Evolutionary conservation across 768 basidiomycete species (phyloP), one percentile per base, ranked within the genome.

Genomic region (Xanthoconium purpureum): DNA sequence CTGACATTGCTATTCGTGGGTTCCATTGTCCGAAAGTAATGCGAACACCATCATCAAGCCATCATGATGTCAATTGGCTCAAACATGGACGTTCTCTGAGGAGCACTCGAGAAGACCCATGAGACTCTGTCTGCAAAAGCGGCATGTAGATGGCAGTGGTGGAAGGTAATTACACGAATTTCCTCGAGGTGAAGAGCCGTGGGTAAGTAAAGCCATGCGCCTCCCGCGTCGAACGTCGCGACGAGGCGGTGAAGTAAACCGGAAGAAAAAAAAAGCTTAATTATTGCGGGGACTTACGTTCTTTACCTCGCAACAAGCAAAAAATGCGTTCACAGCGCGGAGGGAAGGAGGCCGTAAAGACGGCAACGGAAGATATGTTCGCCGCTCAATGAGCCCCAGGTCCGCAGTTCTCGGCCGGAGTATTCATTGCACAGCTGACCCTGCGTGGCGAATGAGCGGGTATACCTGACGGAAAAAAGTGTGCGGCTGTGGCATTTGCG

Each of bases 371-470:
- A 50, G 32, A 52, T 24, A 40, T 53, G 45, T 53, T 58, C 57
- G 57, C 67, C 68, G 68, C 65, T 65, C 54, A 67, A 67, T 14
- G 49, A n/a, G 47, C 58, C 58, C 30, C 47, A 42, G 28, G 33
- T 51, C 61, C 67, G 63, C 51, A 50, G n/a, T 68, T 70, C 59
- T 65, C 67, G 65, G 66, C 40, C 35, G 50, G 52, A 50, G 37
- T 24, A 17, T 6, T 35, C 3, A 35, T 24, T 24, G 24, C 35
- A 47, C 0, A 33, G 20, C 33, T 20, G 42, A 33, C 38, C 52
- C 39, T 47, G 43, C 35, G 6, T 18, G 18, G 20, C 3, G 8
- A 35, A 12, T 24, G 24, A 24, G 24, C 24, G 24, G 24, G 24
- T 24, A 24, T 37, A 14, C 36, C 3, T 37, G 36, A 14, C 36